phyloP scores from a whole-genome alignment of 1,284 basidiomycete genomes.

The Nidula niveotomentosa region DNA sequence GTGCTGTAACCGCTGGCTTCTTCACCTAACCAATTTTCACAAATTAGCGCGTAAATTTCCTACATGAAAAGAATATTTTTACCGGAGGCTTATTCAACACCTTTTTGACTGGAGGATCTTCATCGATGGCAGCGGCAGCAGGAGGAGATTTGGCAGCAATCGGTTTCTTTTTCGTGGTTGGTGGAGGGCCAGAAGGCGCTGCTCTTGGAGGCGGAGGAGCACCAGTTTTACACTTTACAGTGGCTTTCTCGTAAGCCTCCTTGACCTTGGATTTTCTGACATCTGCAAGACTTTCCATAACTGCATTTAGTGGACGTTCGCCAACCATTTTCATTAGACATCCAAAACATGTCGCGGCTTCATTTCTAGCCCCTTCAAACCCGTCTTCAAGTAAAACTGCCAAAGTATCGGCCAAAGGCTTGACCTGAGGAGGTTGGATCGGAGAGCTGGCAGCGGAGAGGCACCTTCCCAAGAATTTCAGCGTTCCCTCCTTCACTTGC shows the following conservation, averaged over 20 bases:
- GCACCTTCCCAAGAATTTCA: constrained; percentile 87
- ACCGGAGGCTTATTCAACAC: constrained; percentile 42
- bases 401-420: constrained; percentile 81
- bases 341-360: constrained; percentile 87
- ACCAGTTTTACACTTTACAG: constrained; percentile 81
- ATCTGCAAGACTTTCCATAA: constrained; percentile 88
- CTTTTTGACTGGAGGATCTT: constrained; percentile 17
- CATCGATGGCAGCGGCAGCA: constrained; percentile 17
- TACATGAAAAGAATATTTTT: constrained; percentile 9
- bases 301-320: constrained; percentile 87
- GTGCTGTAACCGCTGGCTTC: constrained; percentile 35
- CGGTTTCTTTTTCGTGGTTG: constrained; percentile 46
- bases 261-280: constrained; percentile 93
- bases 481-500: constrained; percentile 92
- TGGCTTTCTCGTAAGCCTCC: constrained; percentile 89
- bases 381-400: constrained; percentile 84
- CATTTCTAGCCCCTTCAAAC: constrained; percentile 88
- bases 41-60: background rate
- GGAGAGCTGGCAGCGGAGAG: constrained; percentile 72
- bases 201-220: constrained; percentile 38
- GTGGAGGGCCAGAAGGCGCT: constrained; percentile 39
- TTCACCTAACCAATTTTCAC: constrained; percentile 39
- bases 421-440: constrained; percentile 76
- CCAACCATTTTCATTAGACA: constrained; percentile 98
- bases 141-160: constrained; percentile 25